Base-by-base conservation (phyloP, 2,329 filamentous ascomycete genomes). In the Sporothrix humicola region DNA sequence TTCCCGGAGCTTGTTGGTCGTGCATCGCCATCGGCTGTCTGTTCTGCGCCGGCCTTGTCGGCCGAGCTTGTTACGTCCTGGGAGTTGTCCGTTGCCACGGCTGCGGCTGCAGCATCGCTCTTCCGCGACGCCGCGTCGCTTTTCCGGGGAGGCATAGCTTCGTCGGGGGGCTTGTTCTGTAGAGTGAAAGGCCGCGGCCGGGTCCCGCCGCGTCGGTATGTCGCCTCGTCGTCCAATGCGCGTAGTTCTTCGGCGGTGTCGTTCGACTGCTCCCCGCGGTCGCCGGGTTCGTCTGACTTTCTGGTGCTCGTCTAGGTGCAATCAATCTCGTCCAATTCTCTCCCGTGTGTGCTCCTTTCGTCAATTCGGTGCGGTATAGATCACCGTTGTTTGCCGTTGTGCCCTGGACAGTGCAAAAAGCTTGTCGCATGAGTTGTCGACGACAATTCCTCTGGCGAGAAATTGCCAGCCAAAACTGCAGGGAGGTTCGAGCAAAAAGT, bases 101-200 rank as follows among this genome's bases (percentile, higher is more conserved):
- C 54, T 20, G 76, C 59, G 1, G 78, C 72, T 5, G 71, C 82
- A 82, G 82, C 82, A 76, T 86, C 84, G 81, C 83, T 85, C 75
- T 81, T 83, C 75, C 82, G 82, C 58, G 79, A 73, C 42, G 81
- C 78, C 10, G 44, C 65, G 77, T 88, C 87, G 76, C 84, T 86
- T 79, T 90, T 90, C 71, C 86, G 84, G 37, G 87, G 84, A 66
- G 88, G 86, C 88, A 90, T 89, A 72, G 77, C 8, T 3, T 12
- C 20, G 12, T 12, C 6, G n/a, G 1, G 2, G n/a, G 26, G 17
- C 4, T 6, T 10, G 12, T 17, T 7, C 6, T 12, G 61, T 17
- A 17, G 42, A 8, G 9, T 13, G 31, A 20, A 46, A 37, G 31
- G 31, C 31, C 31, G 31, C 31, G 4, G 31, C 31, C 31, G 31